These are phyloP conservation scores for Amborella trichopoda DNA, from an alignment of 164 flowering plant species.

Conservation along the genomic window DNA sequence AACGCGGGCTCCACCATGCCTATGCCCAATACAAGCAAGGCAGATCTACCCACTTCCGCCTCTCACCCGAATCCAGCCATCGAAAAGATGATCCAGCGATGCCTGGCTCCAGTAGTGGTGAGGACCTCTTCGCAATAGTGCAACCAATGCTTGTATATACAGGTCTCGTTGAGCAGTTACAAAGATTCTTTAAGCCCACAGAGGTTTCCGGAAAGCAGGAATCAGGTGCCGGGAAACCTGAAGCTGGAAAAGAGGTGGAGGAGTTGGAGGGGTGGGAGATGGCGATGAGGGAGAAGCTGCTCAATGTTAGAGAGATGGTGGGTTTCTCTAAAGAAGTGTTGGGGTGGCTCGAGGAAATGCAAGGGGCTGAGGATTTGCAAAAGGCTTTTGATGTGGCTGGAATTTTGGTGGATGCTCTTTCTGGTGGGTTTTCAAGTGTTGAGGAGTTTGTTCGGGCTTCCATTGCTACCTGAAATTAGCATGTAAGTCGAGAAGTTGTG, in stretches of 20 bases:
- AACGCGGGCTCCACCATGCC: slow-evolving; percentile 85
- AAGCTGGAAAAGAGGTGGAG: slow-evolving; percentile 19
- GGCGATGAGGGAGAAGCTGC: slow-evolving; percentile 66
- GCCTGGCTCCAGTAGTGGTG: slow-evolving; percentile 14
- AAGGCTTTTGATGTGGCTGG: slow-evolving; percentile 90
- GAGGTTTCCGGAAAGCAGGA: slow-evolving; percentile 14
- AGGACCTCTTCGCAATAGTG: slow-evolving; percentile 42
- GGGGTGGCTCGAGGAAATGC: slow-evolving; percentile 80
- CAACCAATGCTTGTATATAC: slow-evolving; percentile 87
- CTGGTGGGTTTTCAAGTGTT: slow-evolving; percentile 32
- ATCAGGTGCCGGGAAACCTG: slow-evolving; percentile 17
- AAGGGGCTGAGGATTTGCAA: slow-evolving; percentile 51
- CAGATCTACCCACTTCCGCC: slow-evolving; percentile 16
- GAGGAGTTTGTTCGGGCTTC: slow-evolving; percentile 83
- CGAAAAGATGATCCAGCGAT: too few relatives aligned
- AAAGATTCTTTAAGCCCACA: slow-evolving; percentile 49
- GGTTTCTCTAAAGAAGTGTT: slow-evolving; percentile 82
- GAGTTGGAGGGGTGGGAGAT: slow-evolving; percentile 68
- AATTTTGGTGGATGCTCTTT: slow-evolving; percentile 54
- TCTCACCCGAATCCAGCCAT: not conserved
- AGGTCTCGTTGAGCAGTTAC: slow-evolving; percentile 88
- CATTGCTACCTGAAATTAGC: slow-evolving; percentile 51
- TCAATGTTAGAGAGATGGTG: slow-evolving; percentile 77
- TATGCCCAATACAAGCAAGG: slow-evolving; percentile 80
- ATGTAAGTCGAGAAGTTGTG: slow-evolving; percentile 17